Evolutionary conservation across 2,329 filamentous ascomycete species (phyloP).

Genomic region (Aspergillus ochraceus): DNA sequence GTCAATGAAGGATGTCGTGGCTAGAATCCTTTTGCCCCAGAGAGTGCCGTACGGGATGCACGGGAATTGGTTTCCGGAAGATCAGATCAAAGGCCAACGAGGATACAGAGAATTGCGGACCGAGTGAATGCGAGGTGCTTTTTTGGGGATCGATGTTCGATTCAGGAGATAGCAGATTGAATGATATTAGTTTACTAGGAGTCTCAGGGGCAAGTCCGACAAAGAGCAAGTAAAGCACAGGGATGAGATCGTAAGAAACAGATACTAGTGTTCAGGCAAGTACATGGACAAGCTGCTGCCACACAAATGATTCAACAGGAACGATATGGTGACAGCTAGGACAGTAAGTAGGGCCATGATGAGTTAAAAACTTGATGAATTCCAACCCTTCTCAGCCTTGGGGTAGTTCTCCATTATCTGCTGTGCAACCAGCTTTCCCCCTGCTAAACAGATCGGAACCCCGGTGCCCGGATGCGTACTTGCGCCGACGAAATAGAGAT

Average conservation of each 20-base stretch:
- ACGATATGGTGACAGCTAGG: too few relatives aligned
- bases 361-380: not conserved
- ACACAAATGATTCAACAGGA: too few relatives aligned
- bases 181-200: too few relatives aligned
- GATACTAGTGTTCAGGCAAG: too few relatives aligned
- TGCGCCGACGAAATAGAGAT: conserved; percentile 70
- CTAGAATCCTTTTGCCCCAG: conserved; percentile 61
- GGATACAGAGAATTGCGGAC: not conserved
- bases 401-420: not conserved
- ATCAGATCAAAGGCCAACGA: conserved; percentile 53
- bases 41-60: conserved; percentile 70
- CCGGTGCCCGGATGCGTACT: conserved; percentile 75
- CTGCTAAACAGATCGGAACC: conserved; percentile 58
- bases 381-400: not conserved
- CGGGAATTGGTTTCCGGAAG: conserved; percentile 60
- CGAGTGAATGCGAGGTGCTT: not conserved
- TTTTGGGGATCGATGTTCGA: too few relatives aligned
- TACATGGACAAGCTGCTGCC: too few relatives aligned
- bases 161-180: too few relatives aligned
- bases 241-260: too few relatives aligned
- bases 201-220: too few relatives aligned
- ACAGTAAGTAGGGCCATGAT: not conserved
- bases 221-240: too few relatives aligned
- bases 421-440: conserved; percentile 14
- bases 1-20: conserved; percentile 58